Percentiles rank a stretch among this genome's conserved stretches.
Conservation (phyloP, 2,329 filamentous ascomycete genomes). For the Colletotrichum ledebouriae region DNA sequence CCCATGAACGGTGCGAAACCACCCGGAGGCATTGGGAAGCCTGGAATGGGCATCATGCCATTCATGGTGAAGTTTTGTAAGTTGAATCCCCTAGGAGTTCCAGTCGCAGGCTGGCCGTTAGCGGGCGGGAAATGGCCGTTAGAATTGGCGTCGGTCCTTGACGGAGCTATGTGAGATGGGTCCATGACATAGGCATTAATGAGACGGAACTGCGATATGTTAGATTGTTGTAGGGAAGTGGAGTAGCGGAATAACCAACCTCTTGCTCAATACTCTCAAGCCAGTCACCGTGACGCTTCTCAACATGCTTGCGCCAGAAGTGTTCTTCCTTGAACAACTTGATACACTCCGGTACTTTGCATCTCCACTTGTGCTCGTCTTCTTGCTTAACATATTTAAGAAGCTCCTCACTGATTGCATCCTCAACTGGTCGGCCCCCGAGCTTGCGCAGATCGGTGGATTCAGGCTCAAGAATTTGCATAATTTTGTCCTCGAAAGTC, state of each 20-base stretch:
- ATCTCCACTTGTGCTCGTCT: constrained; percentile 96
- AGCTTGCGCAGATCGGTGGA: constrained; percentile 89
- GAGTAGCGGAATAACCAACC: constrained; percentile 66
- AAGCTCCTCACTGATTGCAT: constrained; percentile 89
- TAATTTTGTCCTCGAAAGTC: constrained; percentile 96
- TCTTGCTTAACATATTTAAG: constrained; percentile 94
- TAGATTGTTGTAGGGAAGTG: constrained; percentile 48
- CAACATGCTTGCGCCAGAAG: constrained; percentile 98
- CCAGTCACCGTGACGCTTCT: constrained; percentile 95
- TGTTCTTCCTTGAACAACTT: constrained; percentile 98
- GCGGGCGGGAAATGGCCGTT: constrained; percentile 93
- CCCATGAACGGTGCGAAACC: constrained; percentile 69
- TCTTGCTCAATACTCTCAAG: constrained; percentile 83
- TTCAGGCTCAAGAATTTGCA: constrained; percentile 92
- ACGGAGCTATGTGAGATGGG: constrained; percentile 93
- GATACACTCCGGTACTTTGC: constrained; percentile 94
- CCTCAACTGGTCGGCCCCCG: constrained; percentile 87
- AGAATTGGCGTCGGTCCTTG: constrained; percentile 91
- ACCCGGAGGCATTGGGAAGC: constrained; percentile 66
- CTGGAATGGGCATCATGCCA: constrained; percentile 70
- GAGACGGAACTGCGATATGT: constrained; percentile 76
- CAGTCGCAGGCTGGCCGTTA: constrained; percentile 80
- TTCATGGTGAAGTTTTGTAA: constrained; percentile 78
- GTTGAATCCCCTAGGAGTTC: constrained; percentile 93
- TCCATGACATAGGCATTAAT: constrained; percentile 96